phyloP scores from a whole-genome alignment of 1,284 basidiomycete genomes.

The Trichosporon asahii region DNA sequence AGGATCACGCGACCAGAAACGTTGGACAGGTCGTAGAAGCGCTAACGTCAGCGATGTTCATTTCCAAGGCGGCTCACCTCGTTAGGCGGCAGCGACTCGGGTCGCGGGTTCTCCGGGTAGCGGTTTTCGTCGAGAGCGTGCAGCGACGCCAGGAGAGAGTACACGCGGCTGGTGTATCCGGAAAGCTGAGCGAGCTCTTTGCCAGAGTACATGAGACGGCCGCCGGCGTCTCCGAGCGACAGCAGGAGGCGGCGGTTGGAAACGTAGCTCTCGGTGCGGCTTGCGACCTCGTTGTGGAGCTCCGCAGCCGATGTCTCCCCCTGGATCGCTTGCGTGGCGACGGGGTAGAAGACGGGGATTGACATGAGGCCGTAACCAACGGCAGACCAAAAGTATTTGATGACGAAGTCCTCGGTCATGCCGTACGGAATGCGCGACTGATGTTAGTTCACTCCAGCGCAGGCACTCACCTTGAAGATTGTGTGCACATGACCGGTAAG shows the following conservation, averaged over 20 bases:
- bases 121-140: slow-evolving; percentile 61
- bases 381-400: slow-evolving; percentile 91
- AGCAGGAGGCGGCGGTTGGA: slow-evolving; percentile 89
- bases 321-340: slow-evolving; percentile 21
- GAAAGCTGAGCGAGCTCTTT: slow-evolving; percentile 85
- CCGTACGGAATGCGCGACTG: slow-evolving; percentile 54
- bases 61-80: slow-evolving; percentile 27
- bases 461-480: slow-evolving; percentile 71
- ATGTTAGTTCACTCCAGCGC: slow-evolving; percentile 60
- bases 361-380: slow-evolving; percentile 84
- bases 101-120: slow-evolving; percentile 43
- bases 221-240: slow-evolving; percentile 91
- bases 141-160: slow-evolving; percentile 79
- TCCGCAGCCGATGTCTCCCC: neutral
- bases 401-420: slow-evolving; percentile 86
- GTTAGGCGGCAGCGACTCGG: slow-evolving; percentile 29
- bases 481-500: slow-evolving; percentile 86
- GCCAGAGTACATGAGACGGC: slow-evolving; percentile 62
- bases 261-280: slow-evolving; percentile 77
- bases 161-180: slow-evolving; percentile 84
- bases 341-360: slow-evolving; percentile 69
- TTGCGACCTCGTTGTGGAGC: slow-evolving; percentile 52
- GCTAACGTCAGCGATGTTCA: slow-evolving; percentile 32
- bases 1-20: slow-evolving; percentile 52
- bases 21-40: slow-evolving; percentile 54